Conservation (phyloP, 169 alveolate species). For the Eimeria brunetti region DNA sequence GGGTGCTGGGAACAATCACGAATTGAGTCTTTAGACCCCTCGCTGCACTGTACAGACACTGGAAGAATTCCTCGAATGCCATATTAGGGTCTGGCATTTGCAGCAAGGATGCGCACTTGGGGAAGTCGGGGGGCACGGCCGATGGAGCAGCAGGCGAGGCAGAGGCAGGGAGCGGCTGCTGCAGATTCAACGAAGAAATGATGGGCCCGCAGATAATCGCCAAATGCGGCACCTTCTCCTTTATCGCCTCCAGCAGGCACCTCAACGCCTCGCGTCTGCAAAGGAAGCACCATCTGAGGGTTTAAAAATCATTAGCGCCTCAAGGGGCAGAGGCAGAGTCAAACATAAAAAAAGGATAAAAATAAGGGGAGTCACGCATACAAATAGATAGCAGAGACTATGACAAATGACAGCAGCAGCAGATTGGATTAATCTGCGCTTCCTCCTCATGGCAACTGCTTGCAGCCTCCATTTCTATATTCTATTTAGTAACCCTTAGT, state of each 20-base stretch:
- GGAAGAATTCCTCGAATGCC: conserved; percentile 55
- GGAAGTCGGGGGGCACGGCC: conserved; percentile 13
- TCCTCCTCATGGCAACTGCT: neutral
- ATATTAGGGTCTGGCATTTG: conserved; percentile 42
- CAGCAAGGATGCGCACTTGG: conserved; percentile 44
- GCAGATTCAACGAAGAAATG: conserved; percentile 59
- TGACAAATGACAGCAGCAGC: too few relatives aligned
- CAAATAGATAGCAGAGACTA: too few relatives aligned
- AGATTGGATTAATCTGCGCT: neutral
- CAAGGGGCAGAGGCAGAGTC: too few relatives aligned
- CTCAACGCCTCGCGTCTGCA: conserved; percentile 68
- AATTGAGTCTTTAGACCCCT: conserved; percentile 51
- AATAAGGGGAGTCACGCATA: too few relatives aligned
- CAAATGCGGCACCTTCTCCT: conserved; percentile 71
- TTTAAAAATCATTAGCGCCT: neutral
- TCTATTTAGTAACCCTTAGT: neutral
- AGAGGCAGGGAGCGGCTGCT: conserved; percentile 46
- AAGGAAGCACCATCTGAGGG: conserved; percentile 6
- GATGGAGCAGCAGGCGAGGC: conserved; percentile 47
- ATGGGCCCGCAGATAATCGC: conserved; percentile 75
- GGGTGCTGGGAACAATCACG: conserved; percentile 70
- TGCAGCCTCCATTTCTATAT: neutral
- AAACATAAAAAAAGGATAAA: too few relatives aligned
- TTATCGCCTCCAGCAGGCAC: conserved; percentile 38
- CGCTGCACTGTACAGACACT: conserved; percentile 36